These are phyloP conservation scores for Manihot esculenta DNA, from an alignment of 441 rosid genomes.

Conservation along the genomic window DNA sequence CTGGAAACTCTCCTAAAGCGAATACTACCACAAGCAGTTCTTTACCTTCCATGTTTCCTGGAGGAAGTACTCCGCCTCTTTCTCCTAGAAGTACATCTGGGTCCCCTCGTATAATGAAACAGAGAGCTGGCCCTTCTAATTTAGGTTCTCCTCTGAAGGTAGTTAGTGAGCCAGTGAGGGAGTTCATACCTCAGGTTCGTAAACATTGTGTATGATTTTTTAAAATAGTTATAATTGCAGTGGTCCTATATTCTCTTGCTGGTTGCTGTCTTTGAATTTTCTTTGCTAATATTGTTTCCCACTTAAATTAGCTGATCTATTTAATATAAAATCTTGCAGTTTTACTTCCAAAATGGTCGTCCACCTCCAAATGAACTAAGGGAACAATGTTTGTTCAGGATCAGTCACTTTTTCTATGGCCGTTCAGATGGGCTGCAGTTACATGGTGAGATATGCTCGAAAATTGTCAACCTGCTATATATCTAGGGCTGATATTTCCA, in stretches of 20 bases:
- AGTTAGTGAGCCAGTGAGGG: slow-evolving; percentile 74
- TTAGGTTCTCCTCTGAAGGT: slow-evolving; percentile 85
- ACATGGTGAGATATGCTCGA: slow-evolving; percentile 52
- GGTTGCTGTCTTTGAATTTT: slow-evolving; percentile 10
- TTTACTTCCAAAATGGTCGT: slow-evolving; percentile 90
- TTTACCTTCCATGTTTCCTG: slow-evolving; percentile 93
- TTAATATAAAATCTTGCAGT: slow-evolving; percentile 42
- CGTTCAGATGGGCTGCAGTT: slow-evolving; percentile 75
- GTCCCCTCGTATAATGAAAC: slow-evolving; percentile 83
- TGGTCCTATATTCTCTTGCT: slow-evolving; percentile 9
- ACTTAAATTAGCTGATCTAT: slow-evolving; percentile 13
- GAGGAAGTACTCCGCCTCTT: slow-evolving; percentile 96
- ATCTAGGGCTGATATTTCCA: slow-evolving; percentile 21
- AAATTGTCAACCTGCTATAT: slow-evolving; percentile 3
- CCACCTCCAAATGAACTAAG: slow-evolving; percentile 84
- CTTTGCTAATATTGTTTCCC: slow-evolving; percentile 5
- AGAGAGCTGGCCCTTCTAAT: slow-evolving; percentile 74
- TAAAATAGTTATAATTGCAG: slow-evolving; percentile 5
- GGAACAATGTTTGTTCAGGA: slow-evolving; percentile 68
- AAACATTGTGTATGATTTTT: background rate
- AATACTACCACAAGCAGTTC: slow-evolving; percentile 47
- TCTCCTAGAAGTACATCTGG: slow-evolving; percentile 89
- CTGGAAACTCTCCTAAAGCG: slow-evolving; percentile 57
- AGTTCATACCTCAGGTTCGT: slow-evolving; percentile 89
- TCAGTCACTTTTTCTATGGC: slow-evolving; percentile 71